Percentiles rank a stretch among this genome's conserved stretches.
phyloP scores from a whole-genome alignment of 1,284 basidiomycete genomes.

The Trichosporon ovoides region DNA sequence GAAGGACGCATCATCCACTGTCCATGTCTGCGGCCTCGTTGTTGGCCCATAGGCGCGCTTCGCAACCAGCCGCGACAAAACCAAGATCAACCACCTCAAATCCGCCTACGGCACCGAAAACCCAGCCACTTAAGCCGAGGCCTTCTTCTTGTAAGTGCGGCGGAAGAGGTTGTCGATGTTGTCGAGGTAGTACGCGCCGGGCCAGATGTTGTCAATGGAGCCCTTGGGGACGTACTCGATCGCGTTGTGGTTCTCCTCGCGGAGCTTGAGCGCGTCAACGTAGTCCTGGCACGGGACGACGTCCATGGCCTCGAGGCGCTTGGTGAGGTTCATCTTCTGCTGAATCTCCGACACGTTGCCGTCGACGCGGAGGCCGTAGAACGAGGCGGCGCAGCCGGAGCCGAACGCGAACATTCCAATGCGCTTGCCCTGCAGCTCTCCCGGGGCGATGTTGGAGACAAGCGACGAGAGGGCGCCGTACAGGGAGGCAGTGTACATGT shows the following conservation, averaged over 20 bases:
- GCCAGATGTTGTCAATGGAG: constrained; percentile 86
- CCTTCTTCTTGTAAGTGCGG: constrained; percentile 63
- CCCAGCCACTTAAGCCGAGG: constrained; percentile 20
- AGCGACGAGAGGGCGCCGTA: constrained; percentile 88
- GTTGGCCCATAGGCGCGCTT: too few relatives aligned
- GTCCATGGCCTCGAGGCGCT: constrained; percentile 76
- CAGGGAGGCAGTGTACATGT: constrained; percentile 98
- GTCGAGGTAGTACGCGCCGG: constrained; percentile 88
- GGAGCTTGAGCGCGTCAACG: constrained; percentile 69
- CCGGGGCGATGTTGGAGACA: constrained; percentile 63
- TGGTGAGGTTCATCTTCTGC: constrained; percentile 70
- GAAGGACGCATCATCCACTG: too few relatives aligned
- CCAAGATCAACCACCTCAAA: too few relatives aligned
- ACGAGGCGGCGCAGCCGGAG: constrained; percentile 81
- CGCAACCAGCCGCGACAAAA: too few relatives aligned
- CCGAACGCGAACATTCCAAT: constrained; percentile 92
- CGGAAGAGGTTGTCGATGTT: constrained; percentile 88
- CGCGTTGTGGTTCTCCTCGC: constrained; percentile 95
- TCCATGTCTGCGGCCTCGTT: too few relatives aligned
- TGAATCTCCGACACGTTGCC: constrained; percentile 77
- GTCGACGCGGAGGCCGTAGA: constrained; percentile 80
- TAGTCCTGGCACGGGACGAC: constrained; percentile 86
- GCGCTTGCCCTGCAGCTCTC: constrained; percentile 61
- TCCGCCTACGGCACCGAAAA: too few relatives aligned
- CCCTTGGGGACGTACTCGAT: constrained; percentile 80